Evolutionary conservation across 2,329 filamentous ascomycete genomes (phyloP).

Genomic region (Lasiodiplodia gonubiensis): DNA sequence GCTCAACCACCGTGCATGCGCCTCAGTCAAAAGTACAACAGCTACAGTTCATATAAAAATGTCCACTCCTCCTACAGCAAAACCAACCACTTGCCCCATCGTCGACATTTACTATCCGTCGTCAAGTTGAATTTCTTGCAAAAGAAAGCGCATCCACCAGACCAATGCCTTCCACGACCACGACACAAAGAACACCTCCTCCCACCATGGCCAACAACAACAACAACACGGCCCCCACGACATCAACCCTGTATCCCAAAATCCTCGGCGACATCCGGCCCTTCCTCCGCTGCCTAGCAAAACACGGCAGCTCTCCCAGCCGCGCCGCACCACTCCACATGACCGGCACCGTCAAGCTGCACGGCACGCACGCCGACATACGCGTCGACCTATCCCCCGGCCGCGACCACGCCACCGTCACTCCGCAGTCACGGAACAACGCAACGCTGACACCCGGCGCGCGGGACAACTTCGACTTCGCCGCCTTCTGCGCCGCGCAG

Average conservation of each 20-base stretch:
- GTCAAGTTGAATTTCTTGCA: neutral
- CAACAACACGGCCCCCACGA: neutral
- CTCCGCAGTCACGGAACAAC: too few species aligned
- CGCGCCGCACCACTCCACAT: constrained; percentile 33
- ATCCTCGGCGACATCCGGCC: neutral
- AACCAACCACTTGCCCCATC: neutral
- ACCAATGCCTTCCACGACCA: neutral
- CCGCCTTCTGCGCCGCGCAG: neutral
- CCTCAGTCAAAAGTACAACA: neutral
- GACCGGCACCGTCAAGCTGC: constrained; percentile 41
- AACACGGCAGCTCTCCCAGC: neutral
- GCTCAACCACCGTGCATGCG: neutral
- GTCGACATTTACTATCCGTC: neutral
- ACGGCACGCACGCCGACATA: constrained; percentile 43
- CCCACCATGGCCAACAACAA: neutral
- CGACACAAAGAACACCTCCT: neutral
- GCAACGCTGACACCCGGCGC: neutral
- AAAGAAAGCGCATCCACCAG: neutral
- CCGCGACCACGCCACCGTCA: neutral
- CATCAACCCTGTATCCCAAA: neutral
- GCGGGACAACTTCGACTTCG: neutral
- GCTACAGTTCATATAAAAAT: neutral
- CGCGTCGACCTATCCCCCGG: constrained; percentile 31
- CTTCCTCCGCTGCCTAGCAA: neutral
- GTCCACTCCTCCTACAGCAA: neutral